Conservation (phyloP, 257 asterid genomes). For the Thymus mandschuricus region DNA sequence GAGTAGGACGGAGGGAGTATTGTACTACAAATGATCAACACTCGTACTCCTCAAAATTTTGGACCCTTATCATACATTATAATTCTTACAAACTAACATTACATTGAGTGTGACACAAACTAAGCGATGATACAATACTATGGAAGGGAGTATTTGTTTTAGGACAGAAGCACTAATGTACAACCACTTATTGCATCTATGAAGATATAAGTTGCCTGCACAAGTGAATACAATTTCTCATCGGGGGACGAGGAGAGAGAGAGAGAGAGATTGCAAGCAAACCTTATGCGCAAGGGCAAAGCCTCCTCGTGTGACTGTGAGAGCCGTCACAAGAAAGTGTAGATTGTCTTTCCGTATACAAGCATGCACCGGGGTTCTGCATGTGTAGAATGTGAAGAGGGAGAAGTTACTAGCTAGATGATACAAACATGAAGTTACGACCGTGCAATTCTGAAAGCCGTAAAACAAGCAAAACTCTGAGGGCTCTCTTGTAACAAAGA, state of each 20-base stretch:
- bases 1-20: too few relatives aligned
- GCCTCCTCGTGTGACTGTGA: slow-evolving; percentile 76
- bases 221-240: too few relatives aligned
- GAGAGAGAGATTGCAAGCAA: neutral
- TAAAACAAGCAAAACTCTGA: too few relatives aligned
- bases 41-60: neutral
- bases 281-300: slow-evolving; percentile 74
- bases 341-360: slow-evolving; percentile 57
- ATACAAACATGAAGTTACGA: neutral
- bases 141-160: neutral
- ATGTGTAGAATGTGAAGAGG: slow-evolving; percentile 31
- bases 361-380: slow-evolving; percentile 87
- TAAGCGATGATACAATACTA: neutral
- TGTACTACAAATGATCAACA: neutral
- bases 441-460: neutral
- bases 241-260: slow-evolving; percentile 6
- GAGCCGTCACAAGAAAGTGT: slow-evolving; percentile 83
- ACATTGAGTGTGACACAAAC: slow-evolving; percentile 3
- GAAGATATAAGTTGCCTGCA: slow-evolving; percentile 7
- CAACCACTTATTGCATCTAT: slow-evolving; percentile 20
- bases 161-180: neutral
- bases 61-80: neutral
- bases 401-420: neutral
- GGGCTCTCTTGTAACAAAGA: too few relatives aligned
- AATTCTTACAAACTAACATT: neutral